These are phyloP conservation scores for Pseudogymnoascus sp. DNA, from an alignment of 2,329 filamentous ascomycete genomes.

Conservation along the genomic window DNA sequence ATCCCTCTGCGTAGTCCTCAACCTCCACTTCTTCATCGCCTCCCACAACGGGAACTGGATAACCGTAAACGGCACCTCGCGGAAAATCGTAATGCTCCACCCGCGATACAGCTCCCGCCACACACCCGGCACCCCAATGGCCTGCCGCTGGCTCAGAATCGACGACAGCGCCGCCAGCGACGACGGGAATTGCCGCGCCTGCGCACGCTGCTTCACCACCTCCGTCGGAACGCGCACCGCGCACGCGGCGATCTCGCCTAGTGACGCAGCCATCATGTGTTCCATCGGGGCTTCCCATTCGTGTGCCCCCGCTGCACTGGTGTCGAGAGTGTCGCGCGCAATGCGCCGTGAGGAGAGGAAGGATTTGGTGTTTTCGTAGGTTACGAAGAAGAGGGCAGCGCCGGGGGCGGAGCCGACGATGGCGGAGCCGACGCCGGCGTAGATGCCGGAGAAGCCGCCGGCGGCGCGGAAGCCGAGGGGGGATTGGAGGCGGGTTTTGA, in stretches of 20 bases:
- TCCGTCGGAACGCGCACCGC: conserved; percentile 89
- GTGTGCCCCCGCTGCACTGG: conserved; percentile 25
- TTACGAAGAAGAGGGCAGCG: conserved; percentile 95
- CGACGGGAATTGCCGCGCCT: conserved; percentile 72
- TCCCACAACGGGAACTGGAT: conserved; percentile 98
- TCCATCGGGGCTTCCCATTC: conserved; percentile 32
- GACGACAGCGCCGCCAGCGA: conserved; percentile 57
- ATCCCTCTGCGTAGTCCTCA: conserved; percentile 32
- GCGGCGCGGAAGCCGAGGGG: conserved; percentile 65
- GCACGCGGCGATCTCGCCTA: conserved; percentile 89
- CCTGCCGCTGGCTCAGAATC: conserved; percentile 48
- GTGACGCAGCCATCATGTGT: conserved; percentile 77
- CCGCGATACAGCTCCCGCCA: conserved; percentile 84
- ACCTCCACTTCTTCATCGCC: conserved; percentile 67
- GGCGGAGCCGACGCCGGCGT: conserved; percentile 82
- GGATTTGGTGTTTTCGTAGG: conserved; percentile 70
- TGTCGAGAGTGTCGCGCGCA: conserved; percentile 25
- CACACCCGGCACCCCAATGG: conserved; percentile 46
- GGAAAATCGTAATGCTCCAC: conserved; percentile 84
- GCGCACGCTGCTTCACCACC: conserved; percentile 92
- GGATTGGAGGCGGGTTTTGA: conserved; percentile 95
- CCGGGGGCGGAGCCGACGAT: conserved; percentile 87
- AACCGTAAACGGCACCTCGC: conserved; percentile 94
- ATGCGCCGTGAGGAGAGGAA: conserved; percentile 32
- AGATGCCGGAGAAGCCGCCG: conserved; percentile 86